Conservation (phyloP, 140 eudicot species). For the Anethum foeniculum region DNA sequence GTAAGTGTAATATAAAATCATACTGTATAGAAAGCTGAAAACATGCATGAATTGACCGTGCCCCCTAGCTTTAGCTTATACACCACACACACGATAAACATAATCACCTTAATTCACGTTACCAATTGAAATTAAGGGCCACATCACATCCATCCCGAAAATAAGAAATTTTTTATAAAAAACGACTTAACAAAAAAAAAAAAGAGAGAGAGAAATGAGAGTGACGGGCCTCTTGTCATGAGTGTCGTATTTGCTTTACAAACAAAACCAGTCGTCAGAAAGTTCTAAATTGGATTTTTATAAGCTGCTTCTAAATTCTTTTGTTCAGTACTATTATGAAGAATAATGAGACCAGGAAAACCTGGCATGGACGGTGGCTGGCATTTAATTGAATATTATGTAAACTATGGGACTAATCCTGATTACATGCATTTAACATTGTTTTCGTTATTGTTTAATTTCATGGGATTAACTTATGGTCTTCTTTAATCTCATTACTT, state of each 20-base stretch:
- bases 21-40: neutral
- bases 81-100: neutral
- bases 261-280: constrained; percentile 2
- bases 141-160: neutral
- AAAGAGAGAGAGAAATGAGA: neutral
- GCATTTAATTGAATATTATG: neutral
- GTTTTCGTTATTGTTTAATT: neutral
- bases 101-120: neutral
- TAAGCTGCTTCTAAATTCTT: neutral
- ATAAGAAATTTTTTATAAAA: neutral
- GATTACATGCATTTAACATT: neutral
- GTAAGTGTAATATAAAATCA: no score
- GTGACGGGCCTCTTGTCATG: neutral
- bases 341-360: constrained; percentile 4
- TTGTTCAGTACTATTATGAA: neutral
- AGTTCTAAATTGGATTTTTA: neutral
- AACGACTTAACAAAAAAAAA: neutral
- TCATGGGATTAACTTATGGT: neutral
- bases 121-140: neutral
- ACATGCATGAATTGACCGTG: neutral
- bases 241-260: neutral
- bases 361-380: constrained; percentile 2
- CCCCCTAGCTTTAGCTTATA: neutral
- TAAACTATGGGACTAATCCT: neutral
- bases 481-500: neutral